These are phyloP conservation scores for Knoxia roxburghii DNA, from an alignment of 257 asterid species.

Conservation along the genomic window DNA sequence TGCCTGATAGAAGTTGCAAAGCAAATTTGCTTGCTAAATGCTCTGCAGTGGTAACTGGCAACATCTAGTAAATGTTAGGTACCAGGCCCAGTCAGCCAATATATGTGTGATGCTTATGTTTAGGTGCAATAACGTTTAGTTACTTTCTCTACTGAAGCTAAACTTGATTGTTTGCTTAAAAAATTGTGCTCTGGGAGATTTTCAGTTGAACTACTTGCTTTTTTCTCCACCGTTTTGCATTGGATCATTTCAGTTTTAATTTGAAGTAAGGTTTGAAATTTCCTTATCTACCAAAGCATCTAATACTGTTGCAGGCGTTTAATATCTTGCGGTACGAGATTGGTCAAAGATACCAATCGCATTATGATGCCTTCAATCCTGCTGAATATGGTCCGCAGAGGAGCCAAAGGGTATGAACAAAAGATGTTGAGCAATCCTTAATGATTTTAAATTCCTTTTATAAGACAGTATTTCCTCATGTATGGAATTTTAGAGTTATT, in stretches of 20 bases:
- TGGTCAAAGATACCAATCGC: conserved; percentile 84
- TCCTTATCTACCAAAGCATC: conserved; percentile 18
- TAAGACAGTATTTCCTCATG: background rate
- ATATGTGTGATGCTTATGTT: background rate
- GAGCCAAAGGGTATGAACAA: conserved; percentile 77
- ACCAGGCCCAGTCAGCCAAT: background rate
- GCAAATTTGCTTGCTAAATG: background rate
- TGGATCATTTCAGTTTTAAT: conserved; percentile 9
- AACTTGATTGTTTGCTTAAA: background rate
- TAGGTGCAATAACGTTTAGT: background rate
- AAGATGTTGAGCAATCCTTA: too few species aligned
- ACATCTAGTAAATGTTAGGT: background rate
- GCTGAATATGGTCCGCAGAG: conserved; percentile 90
- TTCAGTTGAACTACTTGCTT: background rate
- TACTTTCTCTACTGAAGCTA: background rate
- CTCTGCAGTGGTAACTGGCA: background rate
- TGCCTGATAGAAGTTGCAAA: background rate
- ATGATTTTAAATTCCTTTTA: background rate
- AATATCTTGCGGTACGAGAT: conserved; percentile 82
- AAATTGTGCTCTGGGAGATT: background rate
- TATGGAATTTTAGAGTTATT: background rate
- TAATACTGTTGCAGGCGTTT: conserved; percentile 61
- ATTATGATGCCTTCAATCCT: conserved; percentile 88
- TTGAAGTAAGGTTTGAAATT: conserved; percentile 34
- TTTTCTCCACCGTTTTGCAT: conserved; percentile 7